Evolutionary conservation across 768 basidiomycete genomes (phyloP).

Genomic region (Lactarius indigo): DNA sequence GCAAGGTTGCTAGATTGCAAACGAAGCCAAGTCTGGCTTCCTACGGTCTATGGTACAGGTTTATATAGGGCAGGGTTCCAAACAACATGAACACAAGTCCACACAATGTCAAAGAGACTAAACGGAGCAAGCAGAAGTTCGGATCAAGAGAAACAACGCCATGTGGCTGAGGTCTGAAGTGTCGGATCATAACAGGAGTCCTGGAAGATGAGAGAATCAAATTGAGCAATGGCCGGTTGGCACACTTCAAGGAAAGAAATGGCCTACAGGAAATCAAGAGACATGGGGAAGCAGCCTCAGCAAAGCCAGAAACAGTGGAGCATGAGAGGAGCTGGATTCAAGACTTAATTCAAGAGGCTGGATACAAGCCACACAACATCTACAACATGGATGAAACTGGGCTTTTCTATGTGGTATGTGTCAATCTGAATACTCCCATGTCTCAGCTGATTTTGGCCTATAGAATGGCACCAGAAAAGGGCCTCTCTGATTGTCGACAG

Average conservation of each 20-base stretch:
- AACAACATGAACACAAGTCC: too few species aligned
- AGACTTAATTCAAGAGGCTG: background rate
- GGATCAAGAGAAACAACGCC: too few species aligned
- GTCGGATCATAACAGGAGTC: too few species aligned
- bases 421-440: too few species aligned
- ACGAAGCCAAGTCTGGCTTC: too few species aligned
- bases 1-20: too few species aligned
- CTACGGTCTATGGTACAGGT: too few species aligned
- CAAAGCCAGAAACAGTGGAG: background rate
- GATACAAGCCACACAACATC: background rate
- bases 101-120: too few species aligned
- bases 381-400: slow-evolving; percentile 8
- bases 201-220: background rate
- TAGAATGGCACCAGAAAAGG: background rate
- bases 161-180: too few species aligned
- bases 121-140: too few species aligned
- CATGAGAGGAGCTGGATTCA: background rate
- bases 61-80: too few species aligned
- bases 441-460: too few species aligned
- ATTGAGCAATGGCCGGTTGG: background rate
- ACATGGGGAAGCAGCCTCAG: background rate
- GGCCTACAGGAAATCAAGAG: background rate
- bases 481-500: background rate
- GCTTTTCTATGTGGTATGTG: background rate
- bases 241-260: background rate